Evolutionary conservation across 2,329 filamentous ascomycete species (phyloP), one percentile per base, ranked within the genome.

Genomic region (Apiospora hydei): DNA sequence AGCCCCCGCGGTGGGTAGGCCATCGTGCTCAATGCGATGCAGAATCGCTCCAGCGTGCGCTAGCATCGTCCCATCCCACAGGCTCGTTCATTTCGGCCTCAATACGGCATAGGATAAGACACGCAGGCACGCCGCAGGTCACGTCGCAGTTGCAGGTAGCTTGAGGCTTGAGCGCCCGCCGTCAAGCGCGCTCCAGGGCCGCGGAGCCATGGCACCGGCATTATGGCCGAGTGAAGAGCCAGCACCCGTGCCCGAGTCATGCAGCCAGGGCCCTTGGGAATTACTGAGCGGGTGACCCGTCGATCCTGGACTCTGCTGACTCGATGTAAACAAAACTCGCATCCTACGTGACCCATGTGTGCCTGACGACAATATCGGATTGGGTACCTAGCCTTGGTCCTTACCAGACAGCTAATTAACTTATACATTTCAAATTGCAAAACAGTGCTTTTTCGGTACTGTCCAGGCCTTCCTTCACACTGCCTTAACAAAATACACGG

Each of bases 211-310:
- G 26, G 26, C 26, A 61, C 26, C 34, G 57, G 57, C 18, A n/a
- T 14, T 14, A n/a, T 41, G 30, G 21, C 34, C 57, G 34, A 41
- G 41, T 41, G 57, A 41, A 64, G 26, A 61, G 4, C 34, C 13
- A 21, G n/a, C 34, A 21, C 5, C 57, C 57, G 57, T 41, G 57
- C 5, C 57, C 57, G 57, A 64, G 57, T 64, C 57, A 64, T 64
- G 57, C 34, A 41, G 18, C 57, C 57, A 64, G 21, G 57, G 16
- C 57, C 4, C 18, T 41, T 64, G 8, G 34, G 11, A 41, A n/a
- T 41, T 41, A 14, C 4, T 24, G 57, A 41, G 30, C 11, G 0
- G 16, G 1, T 64, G 34, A 41, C 30, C 57, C 18, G 3, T 11
- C 51, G 34, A 41, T 11, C 21, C 4, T n/a, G 34, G 21, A 13